These are phyloP conservation scores for Tilletia walkeri DNA, from an alignment of 1,284 basidiomycete species.

Conservation along the genomic window DNA sequence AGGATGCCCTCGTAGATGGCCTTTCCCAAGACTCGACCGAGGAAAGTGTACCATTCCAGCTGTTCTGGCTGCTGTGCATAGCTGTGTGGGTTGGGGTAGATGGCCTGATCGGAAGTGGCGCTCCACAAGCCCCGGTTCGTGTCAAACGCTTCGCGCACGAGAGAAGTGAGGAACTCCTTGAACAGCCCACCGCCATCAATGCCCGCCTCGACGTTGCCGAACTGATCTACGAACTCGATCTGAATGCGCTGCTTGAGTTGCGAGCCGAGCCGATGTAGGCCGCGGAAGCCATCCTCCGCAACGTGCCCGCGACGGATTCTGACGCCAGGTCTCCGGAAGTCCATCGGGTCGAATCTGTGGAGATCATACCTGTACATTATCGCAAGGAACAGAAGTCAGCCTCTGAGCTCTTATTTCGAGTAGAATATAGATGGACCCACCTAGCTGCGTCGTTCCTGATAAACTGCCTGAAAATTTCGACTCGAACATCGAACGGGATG, in stretches of 20 bases:
- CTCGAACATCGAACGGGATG: slow-evolving; percentile 86
- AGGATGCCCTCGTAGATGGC: slow-evolving; percentile 95
- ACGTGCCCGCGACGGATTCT: slow-evolving; percentile 73
- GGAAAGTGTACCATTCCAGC: slow-evolving; percentile 82
- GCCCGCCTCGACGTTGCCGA: slow-evolving; percentile 79
- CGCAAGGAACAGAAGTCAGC: too few relatives aligned
- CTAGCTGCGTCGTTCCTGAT: slow-evolving; percentile 36
- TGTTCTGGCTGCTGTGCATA: slow-evolving; percentile 47
- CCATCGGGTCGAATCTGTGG: slow-evolving; percentile 22
- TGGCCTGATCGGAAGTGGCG: slow-evolving; percentile 80
- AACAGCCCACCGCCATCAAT: slow-evolving; percentile 96
- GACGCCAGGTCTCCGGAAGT: slow-evolving; percentile 56
- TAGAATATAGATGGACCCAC: slow-evolving; percentile 3
- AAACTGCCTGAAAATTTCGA: slow-evolving; percentile 83
- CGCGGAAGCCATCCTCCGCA: slow-evolving; percentile 78
- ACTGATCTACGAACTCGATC: slow-evolving; percentile 89
- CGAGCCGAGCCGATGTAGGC: slow-evolving; percentile 67
- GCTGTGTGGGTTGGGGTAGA: slow-evolving; percentile 83
- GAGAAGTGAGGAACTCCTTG: slow-evolving; percentile 88
- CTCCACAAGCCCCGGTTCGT: slow-evolving; percentile 91
- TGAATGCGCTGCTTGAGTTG: slow-evolving; percentile 76
- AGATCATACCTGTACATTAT: slow-evolving; percentile 16
- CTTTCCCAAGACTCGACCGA: slow-evolving; percentile 89
- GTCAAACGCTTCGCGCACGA: slow-evolving; percentile 84
- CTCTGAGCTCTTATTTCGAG: not conserved